These are phyloP conservation scores for Scenedesmus sp. DNA, from an alignment of 163 green algal genomes.

Conservation along the genomic window DNA sequence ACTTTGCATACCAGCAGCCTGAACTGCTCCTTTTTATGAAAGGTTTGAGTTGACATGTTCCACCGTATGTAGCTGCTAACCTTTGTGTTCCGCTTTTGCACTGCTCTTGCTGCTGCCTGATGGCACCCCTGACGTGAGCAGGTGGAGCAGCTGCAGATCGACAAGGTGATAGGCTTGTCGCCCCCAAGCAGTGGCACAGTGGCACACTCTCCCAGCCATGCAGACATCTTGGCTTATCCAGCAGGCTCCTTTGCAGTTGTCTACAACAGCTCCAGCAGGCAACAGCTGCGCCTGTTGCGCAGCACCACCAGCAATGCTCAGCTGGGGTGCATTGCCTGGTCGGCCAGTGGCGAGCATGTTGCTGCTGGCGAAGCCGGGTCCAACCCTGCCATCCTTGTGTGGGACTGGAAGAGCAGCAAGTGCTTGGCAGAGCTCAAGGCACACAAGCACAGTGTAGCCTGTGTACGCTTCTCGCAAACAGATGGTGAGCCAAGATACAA, in stretches of 20 bases:
- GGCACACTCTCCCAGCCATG: background rate
- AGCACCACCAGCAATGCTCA: constrained; percentile 36
- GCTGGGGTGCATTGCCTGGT: constrained; percentile 51
- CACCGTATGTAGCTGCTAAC: background rate
- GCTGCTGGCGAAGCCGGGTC: constrained; percentile 57
- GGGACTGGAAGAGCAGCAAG: constrained; percentile 28
- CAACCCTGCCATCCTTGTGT: constrained; percentile 47
- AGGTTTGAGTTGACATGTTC: background rate
- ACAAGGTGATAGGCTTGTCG: constrained; percentile 50
- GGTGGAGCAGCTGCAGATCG: constrained; percentile 44
- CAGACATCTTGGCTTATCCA: constrained; percentile 50
- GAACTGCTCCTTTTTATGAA: background rate
- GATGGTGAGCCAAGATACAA: constrained; percentile 50
- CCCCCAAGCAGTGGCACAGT: background rate
- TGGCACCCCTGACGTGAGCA: background rate
- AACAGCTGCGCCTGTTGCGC: constrained; percentile 44
- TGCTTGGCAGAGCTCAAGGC: constrained; percentile 51
- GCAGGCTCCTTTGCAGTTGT: constrained; percentile 54
- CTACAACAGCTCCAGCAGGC: constrained; percentile 42
- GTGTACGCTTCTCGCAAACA: constrained; percentile 57
- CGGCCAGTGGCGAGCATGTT: constrained; percentile 45
- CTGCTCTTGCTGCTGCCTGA: background rate
- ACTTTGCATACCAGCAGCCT: background rate
- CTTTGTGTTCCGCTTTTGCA: background rate
- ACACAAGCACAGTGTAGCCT: constrained; percentile 61